phyloP scores from a whole-genome alignment of 2,329 filamentous ascomycete species.

The Paraphaeosphaeria minitans region DNA sequence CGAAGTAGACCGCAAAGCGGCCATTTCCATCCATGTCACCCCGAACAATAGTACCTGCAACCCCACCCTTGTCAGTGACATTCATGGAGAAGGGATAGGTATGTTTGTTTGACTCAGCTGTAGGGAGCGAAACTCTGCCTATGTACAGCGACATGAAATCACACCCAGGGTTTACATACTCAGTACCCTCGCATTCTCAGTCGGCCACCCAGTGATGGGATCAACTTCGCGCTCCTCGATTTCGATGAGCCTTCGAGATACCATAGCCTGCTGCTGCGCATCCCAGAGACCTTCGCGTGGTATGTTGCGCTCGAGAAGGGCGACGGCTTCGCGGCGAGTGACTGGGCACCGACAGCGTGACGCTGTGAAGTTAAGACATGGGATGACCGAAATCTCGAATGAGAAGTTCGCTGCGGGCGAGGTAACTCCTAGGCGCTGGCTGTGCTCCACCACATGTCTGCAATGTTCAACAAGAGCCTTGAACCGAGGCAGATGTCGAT shows the following conservation, averaged over 20 bases:
- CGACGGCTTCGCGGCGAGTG: conserved; percentile 28
- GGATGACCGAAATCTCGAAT: conserved; percentile 28
- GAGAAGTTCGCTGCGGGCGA: conserved; percentile 24
- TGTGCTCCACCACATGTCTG: conserved; percentile 24
- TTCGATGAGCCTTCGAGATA: conserved; percentile 24
- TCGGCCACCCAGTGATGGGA: conserved; percentile 26
- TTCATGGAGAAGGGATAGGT: not conserved
- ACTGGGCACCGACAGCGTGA: conserved; percentile 26
- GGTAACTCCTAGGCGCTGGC: conserved; percentile 1
- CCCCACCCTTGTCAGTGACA: not conserved
- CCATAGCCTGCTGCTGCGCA: conserved; percentile 21
- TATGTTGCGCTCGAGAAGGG: conserved; percentile 22
- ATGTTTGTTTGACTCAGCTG: not conserved
- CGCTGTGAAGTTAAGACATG: conserved; percentile 18
- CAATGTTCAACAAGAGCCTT: conserved; percentile 24
- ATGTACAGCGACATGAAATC: not conserved
- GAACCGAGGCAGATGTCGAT: conserved; percentile 24
- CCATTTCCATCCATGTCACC: conserved; percentile 18
- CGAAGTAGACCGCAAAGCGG: conserved; percentile 17
- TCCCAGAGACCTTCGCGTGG: conserved; percentile 32
- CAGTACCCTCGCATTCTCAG: conserved; percentile 14
- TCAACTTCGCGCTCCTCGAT: conserved; percentile 29
- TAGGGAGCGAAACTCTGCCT: not conserved
- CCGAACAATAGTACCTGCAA: conserved; percentile 7
- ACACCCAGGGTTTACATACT: not conserved